Conservation (phyloP, 495 filamentous ascomycete genomes). For the Penicillium tannophilum region DNA sequence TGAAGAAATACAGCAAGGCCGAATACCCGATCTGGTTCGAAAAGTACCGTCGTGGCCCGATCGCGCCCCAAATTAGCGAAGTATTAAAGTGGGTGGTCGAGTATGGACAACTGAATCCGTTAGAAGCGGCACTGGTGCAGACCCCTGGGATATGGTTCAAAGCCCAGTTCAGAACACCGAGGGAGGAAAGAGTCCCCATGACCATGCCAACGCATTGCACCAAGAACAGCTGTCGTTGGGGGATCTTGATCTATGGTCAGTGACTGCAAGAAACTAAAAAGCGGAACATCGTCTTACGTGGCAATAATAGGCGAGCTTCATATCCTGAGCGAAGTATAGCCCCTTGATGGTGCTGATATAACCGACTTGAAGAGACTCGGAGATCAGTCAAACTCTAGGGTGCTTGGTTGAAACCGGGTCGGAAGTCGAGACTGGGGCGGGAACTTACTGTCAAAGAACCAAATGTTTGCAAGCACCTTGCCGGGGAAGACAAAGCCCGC, state of each 20-base stretch:
- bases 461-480: slow-evolving; percentile 85
- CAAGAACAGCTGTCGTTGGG: slow-evolving; percentile 68
- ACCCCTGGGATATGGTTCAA: slow-evolving; percentile 71
- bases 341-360: slow-evolving; percentile 82
- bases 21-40: slow-evolving; percentile 48
- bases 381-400: too few species aligned
- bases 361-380: slow-evolving; percentile 45
- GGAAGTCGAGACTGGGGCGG: background rate
- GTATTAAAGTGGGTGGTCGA: slow-evolving; percentile 86
- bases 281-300: slow-evolving; percentile 41
- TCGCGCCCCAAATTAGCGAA: slow-evolving; percentile 83
- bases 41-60: slow-evolving; percentile 71
- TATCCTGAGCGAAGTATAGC: slow-evolving; percentile 81
- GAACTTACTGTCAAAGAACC: slow-evolving; percentile 52
- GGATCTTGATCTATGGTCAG: slow-evolving; percentile 48
- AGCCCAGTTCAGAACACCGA: slow-evolving; percentile 83
- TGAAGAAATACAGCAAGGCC: slow-evolving; percentile 70
- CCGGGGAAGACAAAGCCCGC: slow-evolving; percentile 79
- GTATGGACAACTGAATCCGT: slow-evolving; percentile 85
- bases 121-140: slow-evolving; percentile 72
- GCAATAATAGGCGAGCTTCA: slow-evolving; percentile 88
- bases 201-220: slow-evolving; percentile 67
- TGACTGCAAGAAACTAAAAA: background rate
- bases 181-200: slow-evolving; percentile 69
- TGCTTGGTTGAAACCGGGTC: too few species aligned